Conservation (phyloP, 1,284 basidiomycete species). For the Ceratobasidium sp. region DNA sequence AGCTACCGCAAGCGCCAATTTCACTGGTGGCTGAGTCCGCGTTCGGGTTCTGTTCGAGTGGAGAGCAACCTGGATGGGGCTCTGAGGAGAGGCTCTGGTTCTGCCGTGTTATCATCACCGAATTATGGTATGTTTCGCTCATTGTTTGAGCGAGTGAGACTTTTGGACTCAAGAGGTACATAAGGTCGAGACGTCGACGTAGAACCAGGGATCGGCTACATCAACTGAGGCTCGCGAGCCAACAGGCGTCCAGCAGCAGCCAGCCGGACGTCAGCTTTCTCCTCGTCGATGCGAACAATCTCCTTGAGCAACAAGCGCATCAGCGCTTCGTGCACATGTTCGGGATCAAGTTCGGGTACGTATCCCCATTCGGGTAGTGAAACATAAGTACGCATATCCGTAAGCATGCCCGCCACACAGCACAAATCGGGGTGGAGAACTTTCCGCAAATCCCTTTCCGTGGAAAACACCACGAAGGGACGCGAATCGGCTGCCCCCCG, state of each 20-base stretch:
- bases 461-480: background rate
- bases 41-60: no score
- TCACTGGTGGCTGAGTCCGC: no score
- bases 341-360: background rate
- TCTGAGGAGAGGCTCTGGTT: no score
- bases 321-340: constrained; percentile 25
- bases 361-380: constrained; percentile 4
- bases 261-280: background rate
- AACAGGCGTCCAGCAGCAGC: background rate
- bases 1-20: no score
- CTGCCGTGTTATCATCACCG: no score
- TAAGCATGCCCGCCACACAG: background rate
- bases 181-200: no score
- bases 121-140: no score
- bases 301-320: constrained; percentile 19
- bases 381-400: constrained; percentile 1
- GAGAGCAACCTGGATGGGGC: no score
- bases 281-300: background rate
- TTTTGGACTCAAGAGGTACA: no score
- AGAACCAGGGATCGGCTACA: no score
- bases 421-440: background rate
- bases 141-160: no score
- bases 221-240: no score
- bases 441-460: background rate
- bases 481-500: background rate